A percentile compares a stretch with the other conserved stretches of the same genome.
phyloP scores from a whole-genome alignment of 495 filamentous ascomycete genomes.

The Aspergillus conjunctus region DNA sequence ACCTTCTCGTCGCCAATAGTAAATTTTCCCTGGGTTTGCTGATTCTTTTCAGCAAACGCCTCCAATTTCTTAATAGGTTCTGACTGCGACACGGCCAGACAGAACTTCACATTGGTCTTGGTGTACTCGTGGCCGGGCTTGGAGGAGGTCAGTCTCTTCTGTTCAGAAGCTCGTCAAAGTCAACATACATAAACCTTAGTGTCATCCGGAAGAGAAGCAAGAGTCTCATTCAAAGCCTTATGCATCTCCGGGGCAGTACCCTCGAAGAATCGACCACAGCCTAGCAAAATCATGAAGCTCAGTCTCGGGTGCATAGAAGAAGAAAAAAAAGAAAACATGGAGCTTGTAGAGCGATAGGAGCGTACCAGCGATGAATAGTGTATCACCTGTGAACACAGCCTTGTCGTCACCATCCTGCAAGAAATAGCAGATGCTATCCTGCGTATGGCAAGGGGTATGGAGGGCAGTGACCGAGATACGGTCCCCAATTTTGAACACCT shows the following conservation, averaged over 20 bases:
- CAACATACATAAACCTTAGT: slow-evolving; percentile 84
- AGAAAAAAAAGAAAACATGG: slow-evolving; percentile 2
- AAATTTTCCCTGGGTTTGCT: slow-evolving; percentile 92
- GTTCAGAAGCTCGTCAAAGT: background rate
- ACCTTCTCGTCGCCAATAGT: slow-evolving; percentile 99
- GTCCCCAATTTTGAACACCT: slow-evolving; percentile 80
- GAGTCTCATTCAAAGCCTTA: slow-evolving; percentile 81
- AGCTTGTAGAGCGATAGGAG: background rate
- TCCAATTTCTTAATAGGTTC: slow-evolving; percentile 76
- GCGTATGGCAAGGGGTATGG: slow-evolving; percentile 96
- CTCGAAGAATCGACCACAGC: slow-evolving; percentile 97
- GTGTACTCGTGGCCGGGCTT: slow-evolving; percentile 98
- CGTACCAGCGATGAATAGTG: slow-evolving; percentile 87
- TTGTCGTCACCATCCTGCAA: slow-evolving; percentile 80
- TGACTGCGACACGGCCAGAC: slow-evolving; percentile 67
- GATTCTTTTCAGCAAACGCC: slow-evolving; percentile 74
- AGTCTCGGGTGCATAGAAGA: background rate
- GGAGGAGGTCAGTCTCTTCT: background rate
- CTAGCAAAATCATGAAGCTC: slow-evolving; percentile 39
- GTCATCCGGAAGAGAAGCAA: slow-evolving; percentile 82
- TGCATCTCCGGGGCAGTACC: slow-evolving; percentile 90
- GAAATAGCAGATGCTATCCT: slow-evolving; percentile 93
- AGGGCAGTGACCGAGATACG: slow-evolving; percentile 82
- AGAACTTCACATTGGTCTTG: slow-evolving; percentile 89
- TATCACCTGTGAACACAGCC: slow-evolving; percentile 94